phyloP scores from a whole-genome alignment of 495 filamentous ascomycete species.

The Penicillium arizonense region DNA sequence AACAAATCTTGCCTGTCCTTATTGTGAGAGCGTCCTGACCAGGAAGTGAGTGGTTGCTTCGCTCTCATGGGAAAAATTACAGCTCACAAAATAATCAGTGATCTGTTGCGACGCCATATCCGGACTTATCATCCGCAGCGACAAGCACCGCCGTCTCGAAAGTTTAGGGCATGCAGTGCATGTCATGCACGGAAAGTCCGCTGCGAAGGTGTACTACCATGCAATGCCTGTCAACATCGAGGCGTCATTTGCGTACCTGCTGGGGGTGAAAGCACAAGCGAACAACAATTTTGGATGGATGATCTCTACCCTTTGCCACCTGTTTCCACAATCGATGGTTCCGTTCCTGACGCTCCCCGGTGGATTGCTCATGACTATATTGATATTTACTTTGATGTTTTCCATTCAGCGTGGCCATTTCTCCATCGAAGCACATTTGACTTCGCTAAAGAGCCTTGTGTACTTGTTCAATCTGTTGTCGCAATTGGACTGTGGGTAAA shows the following conservation, averaged over 20 bases:
- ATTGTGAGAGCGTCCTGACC: constrained; percentile 14
- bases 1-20: constrained; percentile 8
- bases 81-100: constrained; percentile 4
- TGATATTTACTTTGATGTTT: constrained; percentile 16
- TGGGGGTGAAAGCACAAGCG: background rate
- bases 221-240: constrained; percentile 14
- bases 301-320: background rate
- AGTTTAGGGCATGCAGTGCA: constrained; percentile 8
- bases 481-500: constrained; percentile 20
- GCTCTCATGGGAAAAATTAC: background rate
- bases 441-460: constrained; percentile 7
- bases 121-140: constrained; percentile 8
- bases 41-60: constrained; percentile 12
- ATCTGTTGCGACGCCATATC: constrained; percentile 21
- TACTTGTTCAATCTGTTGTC: constrained; percentile 22
- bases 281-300: background rate
- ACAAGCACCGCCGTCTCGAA: constrained; percentile 6
- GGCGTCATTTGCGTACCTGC: constrained; percentile 3
- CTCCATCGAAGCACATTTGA: constrained; percentile 21
- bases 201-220: constrained; percentile 17
- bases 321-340: background rate
- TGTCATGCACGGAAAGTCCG: constrained; percentile 18
- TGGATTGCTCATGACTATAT: constrained; percentile 9
- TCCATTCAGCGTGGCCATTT: constrained; percentile 21
- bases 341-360: background rate